phyloP scores from a whole-genome alignment of 2,329 filamentous ascomycete species.

The Ascocoryne sarcoides region DNA sequence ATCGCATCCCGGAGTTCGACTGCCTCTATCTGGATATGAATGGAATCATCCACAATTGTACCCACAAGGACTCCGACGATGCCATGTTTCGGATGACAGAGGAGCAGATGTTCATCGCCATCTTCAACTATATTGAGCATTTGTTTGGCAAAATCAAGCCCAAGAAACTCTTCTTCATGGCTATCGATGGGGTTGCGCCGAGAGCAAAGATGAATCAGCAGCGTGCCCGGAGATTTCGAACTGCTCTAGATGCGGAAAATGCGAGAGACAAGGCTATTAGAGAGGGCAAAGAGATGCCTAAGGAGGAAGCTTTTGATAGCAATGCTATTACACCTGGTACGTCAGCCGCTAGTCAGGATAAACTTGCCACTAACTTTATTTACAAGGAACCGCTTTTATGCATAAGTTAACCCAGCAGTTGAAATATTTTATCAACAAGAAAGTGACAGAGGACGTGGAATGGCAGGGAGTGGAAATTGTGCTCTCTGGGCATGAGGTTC shows the following conservation, averaged over 20 bases:
- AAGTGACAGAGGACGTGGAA: constrained; percentile 90
- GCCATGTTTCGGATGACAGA: constrained; percentile 88
- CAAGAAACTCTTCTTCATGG: constrained; percentile 98
- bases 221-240: constrained; percentile 87
- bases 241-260: constrained; percentile 80
- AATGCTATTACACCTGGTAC: constrained; percentile 92
- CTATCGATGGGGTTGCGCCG: constrained; percentile 93
- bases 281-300: constrained; percentile 86
- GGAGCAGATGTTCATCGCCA: constrained; percentile 99
- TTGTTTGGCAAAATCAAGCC: constrained; percentile 98
- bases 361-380: constrained; percentile 30
- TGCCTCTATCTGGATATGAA: constrained; percentile 98
- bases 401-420: constrained; percentile 87
- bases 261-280: constrained; percentile 86
- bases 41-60: constrained; percentile 99
- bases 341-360: neutral
- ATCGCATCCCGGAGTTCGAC: constrained; percentile 97
- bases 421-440: constrained; percentile 98
- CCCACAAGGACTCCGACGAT: constrained; percentile 91
- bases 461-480: constrained; percentile 98
- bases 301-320: constrained; percentile 94
- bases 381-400: constrained; percentile 75
- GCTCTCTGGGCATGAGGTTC: constrained; percentile 93
- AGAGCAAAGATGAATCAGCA: constrained; percentile 99
- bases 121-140: constrained; percentile 99